Base-by-base conservation (phyloP, 1,284 basidiomycete species). In the Thelephora terrestris region DNA sequence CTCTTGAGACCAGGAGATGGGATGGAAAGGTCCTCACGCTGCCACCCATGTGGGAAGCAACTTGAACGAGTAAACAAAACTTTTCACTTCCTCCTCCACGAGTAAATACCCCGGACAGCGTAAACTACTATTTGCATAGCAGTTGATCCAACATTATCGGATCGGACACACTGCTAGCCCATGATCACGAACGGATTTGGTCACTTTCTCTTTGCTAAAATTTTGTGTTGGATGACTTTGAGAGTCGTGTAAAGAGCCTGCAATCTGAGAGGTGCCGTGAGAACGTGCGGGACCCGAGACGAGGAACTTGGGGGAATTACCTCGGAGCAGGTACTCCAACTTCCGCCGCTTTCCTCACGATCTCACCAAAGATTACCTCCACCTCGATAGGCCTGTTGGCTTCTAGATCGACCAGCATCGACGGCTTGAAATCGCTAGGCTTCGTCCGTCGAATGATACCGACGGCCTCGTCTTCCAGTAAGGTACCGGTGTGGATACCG, bases 351-450 rank as follows among this genome's bases (percentile, higher is more conserved):
- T 76, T 65, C 36, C 73, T 64, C 10, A 82, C 71, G 1, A 81
- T 73, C 45, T 79, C 75, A 1, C 81, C 81, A 10, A 82, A 56
- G 49, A 84, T 79, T 14, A 71, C 78, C 57, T 83, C 80, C 0
- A 84, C 73, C 61, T 85, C 81, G 50, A 83, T 74, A 7, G 82
- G 79, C 38, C 66, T 65, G 3, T 70, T 73, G 17, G 64, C 67
- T 53, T 76, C 69, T 36, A 71, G 64, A 59, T 83, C 81, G 10
- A 82, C 66, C 29, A 83, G 63, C 78, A 82, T 81, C 7, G 60
- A 61, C 7, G 61, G 61, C 43, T 63, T 64, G 55, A 68, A 66
- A n/a, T 21, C 39, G 6, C 16, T 42, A 5, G 21, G 21, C 39
- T 42, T 42, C 25, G n/a, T 20, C n/a, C 39, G 20, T 3, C 21